Percentiles rank a stretch among this genome's conserved stretches.
These are phyloP conservation scores for Pugionium cornutum DNA, from an alignment of 345 rosid genomes.

Conservation along the genomic window DNA sequence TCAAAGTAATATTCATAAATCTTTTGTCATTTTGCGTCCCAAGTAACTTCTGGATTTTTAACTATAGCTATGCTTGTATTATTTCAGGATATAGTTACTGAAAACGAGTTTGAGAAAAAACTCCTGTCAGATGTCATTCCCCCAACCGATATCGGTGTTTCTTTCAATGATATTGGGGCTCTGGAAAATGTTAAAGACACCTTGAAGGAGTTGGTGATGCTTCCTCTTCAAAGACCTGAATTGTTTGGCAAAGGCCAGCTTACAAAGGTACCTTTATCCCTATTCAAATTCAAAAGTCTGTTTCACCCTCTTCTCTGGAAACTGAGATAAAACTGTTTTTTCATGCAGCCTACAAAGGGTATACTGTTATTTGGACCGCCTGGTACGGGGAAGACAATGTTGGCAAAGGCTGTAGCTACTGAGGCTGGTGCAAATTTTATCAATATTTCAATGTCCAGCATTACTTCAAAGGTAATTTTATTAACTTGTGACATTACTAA, in stretches of 20 bases:
- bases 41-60: not conserved
- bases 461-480: conserved; percentile 81
- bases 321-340: conserved; percentile 14
- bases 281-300: not conserved
- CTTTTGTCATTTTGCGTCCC: not conserved
- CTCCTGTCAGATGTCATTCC: conserved; percentile 95
- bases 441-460: conserved; percentile 98
- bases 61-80: conserved; percentile 6
- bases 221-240: conserved; percentile 98
- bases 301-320: conserved; percentile 20
- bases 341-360: conserved; percentile 88
- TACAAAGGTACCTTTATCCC: conserved; percentile 61
- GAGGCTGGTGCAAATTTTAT: conserved; percentile 98
- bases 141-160: conserved; percentile 87
- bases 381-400: conserved; percentile 99
- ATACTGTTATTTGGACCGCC: conserved; percentile 98
- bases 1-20: conserved; percentile 53
- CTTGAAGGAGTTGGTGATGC: conserved; percentile 97
- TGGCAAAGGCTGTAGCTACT: conserved; percentile 98
- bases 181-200: conserved; percentile 96
- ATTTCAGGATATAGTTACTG: conserved; percentile 87
- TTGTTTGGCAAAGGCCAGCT: conserved; percentile 97
- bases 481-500: not conserved
- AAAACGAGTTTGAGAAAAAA: conserved; percentile 97
- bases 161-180: conserved; percentile 94